A percentile compares a stretch with the other conserved stretches of the same genome.
Evolutionary conservation across 495 filamentous ascomycete genomes (phyloP).

Genomic region (Corynascus novoguineensis): DNA sequence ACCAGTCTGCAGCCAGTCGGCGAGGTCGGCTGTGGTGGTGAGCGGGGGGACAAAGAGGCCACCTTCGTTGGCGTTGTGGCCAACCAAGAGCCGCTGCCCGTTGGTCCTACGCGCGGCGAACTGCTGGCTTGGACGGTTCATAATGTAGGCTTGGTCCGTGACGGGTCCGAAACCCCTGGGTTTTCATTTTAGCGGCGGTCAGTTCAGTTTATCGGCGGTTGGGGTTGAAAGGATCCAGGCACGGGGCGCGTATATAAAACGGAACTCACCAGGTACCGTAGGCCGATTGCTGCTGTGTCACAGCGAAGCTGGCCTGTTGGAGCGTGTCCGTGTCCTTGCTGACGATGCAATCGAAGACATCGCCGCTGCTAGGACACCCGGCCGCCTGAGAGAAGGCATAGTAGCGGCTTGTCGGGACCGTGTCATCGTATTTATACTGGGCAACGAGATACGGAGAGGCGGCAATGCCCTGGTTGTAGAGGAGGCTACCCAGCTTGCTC

Average conservation of each 20-base stretch:
- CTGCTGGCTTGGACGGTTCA: slow-evolving; percentile 47
- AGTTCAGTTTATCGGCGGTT: no score
- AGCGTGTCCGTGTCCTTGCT: slow-evolving; percentile 44
- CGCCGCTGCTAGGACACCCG: slow-evolving; percentile 42
- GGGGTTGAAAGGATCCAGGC: no score
- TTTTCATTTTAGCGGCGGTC: no score
- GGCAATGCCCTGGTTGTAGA: slow-evolving; percentile 27
- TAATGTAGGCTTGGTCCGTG: slow-evolving; percentile 53
- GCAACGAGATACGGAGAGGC: slow-evolving; percentile 28
- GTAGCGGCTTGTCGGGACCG: slow-evolving; percentile 44
- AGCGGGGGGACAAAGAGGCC: slow-evolving; percentile 39
- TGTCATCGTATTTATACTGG: slow-evolving; percentile 41
- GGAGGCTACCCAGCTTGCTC: slow-evolving; percentile 22
- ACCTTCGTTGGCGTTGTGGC: slow-evolving; percentile 53
- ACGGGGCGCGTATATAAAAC: no score
- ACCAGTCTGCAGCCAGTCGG: slow-evolving; percentile 35
- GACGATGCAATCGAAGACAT: slow-evolving; percentile 51
- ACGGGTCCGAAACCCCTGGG: slow-evolving; percentile 55
- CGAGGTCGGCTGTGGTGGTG: slow-evolving; percentile 43
- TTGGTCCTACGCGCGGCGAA: slow-evolving; percentile 47
- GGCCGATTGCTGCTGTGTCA: slow-evolving; percentile 41
- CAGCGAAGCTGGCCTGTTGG: slow-evolving; percentile 48
- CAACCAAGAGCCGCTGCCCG: slow-evolving; percentile 47
- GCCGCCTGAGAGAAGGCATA: slow-evolving; percentile 48
- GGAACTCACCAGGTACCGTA: slow-evolving; percentile 26